Base-by-base conservation (phyloP, 768 basidiomycete species). In the Naematelia aurantialba region DNA sequence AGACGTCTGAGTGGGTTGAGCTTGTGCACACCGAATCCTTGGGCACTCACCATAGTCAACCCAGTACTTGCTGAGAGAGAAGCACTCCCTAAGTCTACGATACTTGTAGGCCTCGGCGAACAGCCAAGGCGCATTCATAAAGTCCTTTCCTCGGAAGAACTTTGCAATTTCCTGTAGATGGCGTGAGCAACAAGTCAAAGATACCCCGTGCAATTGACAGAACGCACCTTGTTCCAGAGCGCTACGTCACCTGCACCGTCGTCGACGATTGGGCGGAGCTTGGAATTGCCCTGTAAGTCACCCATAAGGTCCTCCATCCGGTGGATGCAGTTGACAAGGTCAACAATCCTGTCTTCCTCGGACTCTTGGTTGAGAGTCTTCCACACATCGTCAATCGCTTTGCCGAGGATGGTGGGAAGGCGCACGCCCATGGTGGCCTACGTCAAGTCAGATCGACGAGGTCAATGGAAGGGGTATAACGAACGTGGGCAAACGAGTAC, bases 381-480 rank as follows among this genome's bases (percentile, higher is more conserved):
- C 55, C 87, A 88, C 8, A 87, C 82, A 72, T 97, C 93, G 69
- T 93, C 91, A 69, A 96, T 92, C 12, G 89, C 93, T 79, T 96
- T 97, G 64, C 91, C 90, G 49, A 96, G 81, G 63, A 97, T 97
- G 42, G 93, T 94, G 1, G 93, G 93, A 24, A 96, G 84, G 48
- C 93, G 87, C n/a, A 88, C 86, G 61, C 90, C 89, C 92, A 96
- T 96, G 2, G 92, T 94, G 29, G 91, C 93, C 78, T 93, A 85
- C 39, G 87, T 31, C n/a, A 8, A 30, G 49, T 55, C 48, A 59
- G 47, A 25, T 22, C 55, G 24, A 12, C 8, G 70, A 11, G 31
- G 2, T 30, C 39, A 10, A 19, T 89, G 89, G 0, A 86, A 89
- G 73, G 86, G 89, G 85, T 74, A 86, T n/a, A n/a, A 55, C 66